Conservation (phyloP, 495 filamentous ascomycete genomes). For the Friedmanniomyces endolithicus region DNA sequence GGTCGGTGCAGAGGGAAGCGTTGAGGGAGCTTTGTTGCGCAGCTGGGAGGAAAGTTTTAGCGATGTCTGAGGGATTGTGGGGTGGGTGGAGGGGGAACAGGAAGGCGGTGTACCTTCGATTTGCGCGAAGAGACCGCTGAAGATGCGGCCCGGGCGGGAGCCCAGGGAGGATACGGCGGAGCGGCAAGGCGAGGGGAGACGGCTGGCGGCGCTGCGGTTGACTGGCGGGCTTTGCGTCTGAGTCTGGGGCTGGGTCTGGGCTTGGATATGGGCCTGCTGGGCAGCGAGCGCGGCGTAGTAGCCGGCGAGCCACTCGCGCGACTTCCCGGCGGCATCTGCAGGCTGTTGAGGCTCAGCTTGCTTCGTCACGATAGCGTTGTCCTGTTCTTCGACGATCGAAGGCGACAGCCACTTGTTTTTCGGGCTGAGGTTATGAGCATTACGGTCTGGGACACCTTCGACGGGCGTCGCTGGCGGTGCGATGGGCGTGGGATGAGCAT, state of each 20-base stretch:
- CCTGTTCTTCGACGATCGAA: conserved; percentile 6
- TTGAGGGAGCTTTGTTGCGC: neutral
- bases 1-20: neutral
- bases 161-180: neutral
- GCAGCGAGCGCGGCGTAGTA: conserved; percentile 2
- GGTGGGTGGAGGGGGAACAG: neutral
- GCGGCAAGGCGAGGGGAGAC: neutral
- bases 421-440: conserved; percentile 16
- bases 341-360: neutral
- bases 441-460: conserved; percentile 15
- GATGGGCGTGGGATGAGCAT: neutral
- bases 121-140: neutral
- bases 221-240: neutral
- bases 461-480: conserved; percentile 12
- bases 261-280: neutral
- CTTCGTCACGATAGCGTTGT: neutral
- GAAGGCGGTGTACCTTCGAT: neutral
- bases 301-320: conserved; percentile 1
- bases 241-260: neutral
- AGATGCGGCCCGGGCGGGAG: neutral
- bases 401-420: conserved; percentile 14
- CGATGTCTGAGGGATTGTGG: neutral
- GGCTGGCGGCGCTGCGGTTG: neutral
- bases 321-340: neutral
- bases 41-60: neutral